These are phyloP conservation scores for Agroathelia rolfsii DNA, from an alignment of 1,284 basidiomycete species.

Conservation along the genomic window DNA sequence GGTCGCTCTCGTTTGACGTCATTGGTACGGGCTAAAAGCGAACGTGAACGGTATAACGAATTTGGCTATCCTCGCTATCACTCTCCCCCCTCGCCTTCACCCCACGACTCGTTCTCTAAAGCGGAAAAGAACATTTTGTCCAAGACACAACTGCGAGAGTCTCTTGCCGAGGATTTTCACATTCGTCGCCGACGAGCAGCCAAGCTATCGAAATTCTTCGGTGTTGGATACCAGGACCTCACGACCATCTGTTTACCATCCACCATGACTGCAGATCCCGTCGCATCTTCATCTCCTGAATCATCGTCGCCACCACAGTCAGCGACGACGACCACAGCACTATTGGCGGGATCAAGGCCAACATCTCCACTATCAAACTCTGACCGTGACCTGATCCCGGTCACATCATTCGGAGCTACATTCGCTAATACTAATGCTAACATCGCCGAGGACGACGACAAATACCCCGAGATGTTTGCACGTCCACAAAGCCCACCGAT, in stretches of 20 bases:
- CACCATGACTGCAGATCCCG: conserved; percentile 8
- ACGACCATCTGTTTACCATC: conserved; percentile 12
- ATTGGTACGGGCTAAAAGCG: not conserved
- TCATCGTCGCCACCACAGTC: too few species aligned
- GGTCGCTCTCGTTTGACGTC: not conserved
- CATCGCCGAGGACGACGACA: too few species aligned
- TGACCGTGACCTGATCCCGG: too few species aligned
- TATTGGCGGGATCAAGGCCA: conserved; percentile 3
- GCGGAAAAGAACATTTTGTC: conserved; percentile 3
- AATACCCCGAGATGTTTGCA: too few species aligned
- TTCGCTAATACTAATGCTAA: too few species aligned
- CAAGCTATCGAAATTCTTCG: conserved; percentile 50
- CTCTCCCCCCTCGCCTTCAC: not conserved
- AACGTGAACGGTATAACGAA: too few species aligned
- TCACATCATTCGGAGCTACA: too few species aligned
- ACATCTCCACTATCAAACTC: conserved; percentile 1
- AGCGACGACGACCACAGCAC: conserved; percentile 3
- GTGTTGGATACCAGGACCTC: conserved; percentile 42
- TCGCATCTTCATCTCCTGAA: conserved; percentile 2
- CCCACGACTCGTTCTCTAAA: too few species aligned
- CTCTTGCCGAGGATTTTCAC: conserved; percentile 21
- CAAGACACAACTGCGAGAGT: conserved; percentile 1
- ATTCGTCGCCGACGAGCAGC: conserved; percentile 37
- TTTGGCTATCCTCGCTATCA: conserved; percentile 2
- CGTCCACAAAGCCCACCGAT: conserved; percentile 21